phyloP scores from a whole-genome alignment of 192 early-diverging fungal genomes.

The Coemansia sp. region DNA sequence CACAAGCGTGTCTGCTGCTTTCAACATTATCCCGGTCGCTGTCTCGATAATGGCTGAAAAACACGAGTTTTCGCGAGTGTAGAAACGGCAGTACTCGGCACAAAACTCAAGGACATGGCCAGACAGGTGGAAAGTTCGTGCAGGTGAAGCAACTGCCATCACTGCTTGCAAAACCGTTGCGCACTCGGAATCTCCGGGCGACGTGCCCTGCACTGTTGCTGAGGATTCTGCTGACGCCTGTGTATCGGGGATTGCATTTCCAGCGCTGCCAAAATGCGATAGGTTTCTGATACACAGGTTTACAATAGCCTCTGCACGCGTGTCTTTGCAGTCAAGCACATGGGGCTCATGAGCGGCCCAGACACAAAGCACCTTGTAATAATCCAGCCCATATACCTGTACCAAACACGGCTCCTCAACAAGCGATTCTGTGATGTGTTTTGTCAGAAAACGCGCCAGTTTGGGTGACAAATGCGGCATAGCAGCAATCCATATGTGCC shows the following conservation, averaged over 20 bases:
- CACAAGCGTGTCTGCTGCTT: conserved; percentile 10
- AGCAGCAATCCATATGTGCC: conserved; percentile 45
- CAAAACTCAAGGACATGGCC: conserved; percentile 33
- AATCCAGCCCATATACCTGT: conserved; percentile 33
- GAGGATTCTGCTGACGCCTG: conserved; percentile 23
- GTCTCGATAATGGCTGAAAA: conserved; percentile 20
- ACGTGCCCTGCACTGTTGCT: conserved; percentile 4
- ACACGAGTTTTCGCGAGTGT: conserved; percentile 35
- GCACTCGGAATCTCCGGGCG: conserved; percentile 29
- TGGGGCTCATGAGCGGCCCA: conserved; percentile 43
- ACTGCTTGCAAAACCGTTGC: conserved; percentile 22
- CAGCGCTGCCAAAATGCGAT: conserved; percentile 10
- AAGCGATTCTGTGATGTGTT: conserved; percentile 34
- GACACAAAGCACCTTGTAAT: conserved; percentile 35
- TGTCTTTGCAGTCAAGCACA: conserved; percentile 29
- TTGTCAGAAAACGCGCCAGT: conserved; percentile 29
- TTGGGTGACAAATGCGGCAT: conserved; percentile 38
- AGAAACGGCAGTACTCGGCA: conserved; percentile 28
- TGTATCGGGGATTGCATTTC: conserved; percentile 13
- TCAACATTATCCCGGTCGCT: conserved; percentile 18
- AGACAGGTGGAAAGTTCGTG: conserved; percentile 10
- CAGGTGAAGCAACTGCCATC: conserved; percentile 20
- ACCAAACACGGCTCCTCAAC: conserved; percentile 27
- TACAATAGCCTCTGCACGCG: conserved; percentile 16
- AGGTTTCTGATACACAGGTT: conserved; percentile 27